Conservation (phyloP, 1,284 basidiomycete genomes). For the Dichomitus squalens region DNA sequence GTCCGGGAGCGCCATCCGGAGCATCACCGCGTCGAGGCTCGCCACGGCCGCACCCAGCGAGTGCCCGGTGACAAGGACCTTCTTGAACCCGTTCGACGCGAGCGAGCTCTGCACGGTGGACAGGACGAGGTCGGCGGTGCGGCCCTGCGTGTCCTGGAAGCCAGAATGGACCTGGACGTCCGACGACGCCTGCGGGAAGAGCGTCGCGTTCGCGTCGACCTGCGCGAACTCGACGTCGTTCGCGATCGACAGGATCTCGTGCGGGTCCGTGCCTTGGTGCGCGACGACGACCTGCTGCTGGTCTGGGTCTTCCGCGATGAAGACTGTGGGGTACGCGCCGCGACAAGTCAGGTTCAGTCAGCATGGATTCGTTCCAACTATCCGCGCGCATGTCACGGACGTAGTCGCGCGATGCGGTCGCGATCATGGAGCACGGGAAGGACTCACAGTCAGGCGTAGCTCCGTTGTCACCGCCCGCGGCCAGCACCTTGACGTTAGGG, state of each 20-base stretch:
- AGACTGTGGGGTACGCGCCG: slow-evolving; percentile 30
- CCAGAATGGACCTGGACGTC: slow-evolving; percentile 43
- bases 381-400: too few relatives aligned
- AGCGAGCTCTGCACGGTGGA: slow-evolving; percentile 41
- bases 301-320: slow-evolving; percentile 43
- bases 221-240: slow-evolving; percentile 45
- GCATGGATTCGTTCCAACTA: neutral
- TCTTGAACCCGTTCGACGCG: slow-evolving; percentile 35
- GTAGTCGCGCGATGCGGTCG: neutral
- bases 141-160: slow-evolving; percentile 48
- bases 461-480: slow-evolving; percentile 59
- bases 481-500: slow-evolving; percentile 51
- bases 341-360: neutral
- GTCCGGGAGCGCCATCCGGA: slow-evolving; percentile 40
- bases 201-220: slow-evolving; percentile 39
- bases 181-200: slow-evolving; percentile 38
- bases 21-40: slow-evolving; percentile 45
- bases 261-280: slow-evolving; percentile 48
- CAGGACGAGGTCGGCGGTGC: slow-evolving; percentile 44
- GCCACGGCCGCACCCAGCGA: slow-evolving; percentile 46
- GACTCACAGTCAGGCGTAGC: slow-evolving; percentile 19
- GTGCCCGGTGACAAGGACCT: slow-evolving; percentile 42
- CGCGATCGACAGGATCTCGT: slow-evolving; percentile 43
- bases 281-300: slow-evolving; percentile 46
- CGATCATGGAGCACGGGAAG: neutral